Evolutionary conservation across 495 filamentous ascomycete species (phyloP), one percentile per base, ranked within the genome.

Genomic region (Platismatia glauca): DNA sequence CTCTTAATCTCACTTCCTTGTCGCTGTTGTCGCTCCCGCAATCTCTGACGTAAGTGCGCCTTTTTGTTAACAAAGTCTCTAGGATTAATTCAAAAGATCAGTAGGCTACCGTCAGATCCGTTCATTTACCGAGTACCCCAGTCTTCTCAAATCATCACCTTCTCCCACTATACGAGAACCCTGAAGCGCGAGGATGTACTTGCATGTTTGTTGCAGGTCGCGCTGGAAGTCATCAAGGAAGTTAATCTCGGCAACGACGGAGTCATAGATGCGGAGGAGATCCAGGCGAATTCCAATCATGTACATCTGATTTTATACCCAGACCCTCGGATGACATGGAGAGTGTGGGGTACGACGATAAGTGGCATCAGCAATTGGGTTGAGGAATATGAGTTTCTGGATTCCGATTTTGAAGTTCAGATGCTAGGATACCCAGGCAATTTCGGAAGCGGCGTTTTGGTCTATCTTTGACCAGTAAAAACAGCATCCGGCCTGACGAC

Each of bases 51-150:
- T 24, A 48, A 2, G 44, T 18, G 13, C 44, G 27, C 11, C 3
- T 2, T 7, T 0, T 15, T 48, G 11, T 0, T 27, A 27, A 1
- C 9, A 4, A 24, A 12, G 5, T 7, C 0, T 0, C 0, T 15
- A 15, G 12, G 22, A 24, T 22, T 48, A 13, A 48, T 27, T 0
- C 44, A n/a, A 48, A 1, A 5, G 3, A 27, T 0, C 44, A 48
- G 44, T 22, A 13, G 13, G 22, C 22, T 24, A 7, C 44, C 44
- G 11, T 16, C 22, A 48, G 44, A 48, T 9, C 44, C 44, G 13
- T 48, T 13, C 15, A n/a, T n/a, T n/a, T n/a, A n/a, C n/a, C n/a
- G n/a, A n/a, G n/a, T n/a, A n/a, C n/a, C n/a, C n/a, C n/a, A n/a
- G n/a, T n/a, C n/a, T n/a, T n/a, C n/a, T n/a, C n/a, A n/a, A n/a